phyloP scores from a whole-genome alignment of 2,329 filamentous ascomycete species.

The Diaporthe vexans region DNA sequence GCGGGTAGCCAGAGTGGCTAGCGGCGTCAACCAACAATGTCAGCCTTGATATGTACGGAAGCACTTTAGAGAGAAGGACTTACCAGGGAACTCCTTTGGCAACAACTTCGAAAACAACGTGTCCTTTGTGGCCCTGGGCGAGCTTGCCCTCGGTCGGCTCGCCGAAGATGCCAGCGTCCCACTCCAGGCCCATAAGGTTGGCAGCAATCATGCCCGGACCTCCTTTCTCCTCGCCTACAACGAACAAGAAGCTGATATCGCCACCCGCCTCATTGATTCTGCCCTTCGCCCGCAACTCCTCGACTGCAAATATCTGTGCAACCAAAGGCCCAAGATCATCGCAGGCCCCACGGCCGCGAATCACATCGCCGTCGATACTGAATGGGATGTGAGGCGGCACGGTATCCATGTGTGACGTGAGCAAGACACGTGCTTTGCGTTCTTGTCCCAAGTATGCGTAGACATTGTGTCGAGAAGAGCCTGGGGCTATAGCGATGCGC shows the following conservation, averaged over 20 bases:
- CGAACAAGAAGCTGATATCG: constrained; percentile 62
- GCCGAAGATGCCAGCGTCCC: constrained; percentile 78
- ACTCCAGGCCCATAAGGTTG: constrained; percentile 62
- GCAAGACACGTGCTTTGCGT: constrained; percentile 50
- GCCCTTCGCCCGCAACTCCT: constrained; percentile 53
- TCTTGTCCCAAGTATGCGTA: constrained; percentile 54
- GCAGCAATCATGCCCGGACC: constrained; percentile 74
- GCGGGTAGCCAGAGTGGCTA: constrained; percentile 54
- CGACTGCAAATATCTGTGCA: constrained; percentile 68
- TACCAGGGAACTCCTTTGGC: constrained; percentile 71
- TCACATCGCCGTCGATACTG: constrained; percentile 51
- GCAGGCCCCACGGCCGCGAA: constrained; percentile 62
- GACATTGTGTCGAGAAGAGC: constrained; percentile 53
- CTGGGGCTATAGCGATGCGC: constrained; percentile 25
- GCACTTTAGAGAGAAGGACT: neutral
- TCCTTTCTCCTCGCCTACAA: constrained; percentile 77
- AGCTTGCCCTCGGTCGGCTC: constrained; percentile 81
- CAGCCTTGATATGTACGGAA: neutral
- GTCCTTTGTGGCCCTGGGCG: constrained; percentile 80
- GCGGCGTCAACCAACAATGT: neutral
- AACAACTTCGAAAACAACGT: constrained; percentile 68
- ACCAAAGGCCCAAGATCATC: constrained; percentile 59
- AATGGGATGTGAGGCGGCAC: constrained; percentile 68
- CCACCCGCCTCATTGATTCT: constrained; percentile 50
- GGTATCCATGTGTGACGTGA: constrained; percentile 55